phyloP scores from a whole-genome alignment of 2,329 filamentous ascomycete genomes.

The Nothomitra cinnamomea region DNA sequence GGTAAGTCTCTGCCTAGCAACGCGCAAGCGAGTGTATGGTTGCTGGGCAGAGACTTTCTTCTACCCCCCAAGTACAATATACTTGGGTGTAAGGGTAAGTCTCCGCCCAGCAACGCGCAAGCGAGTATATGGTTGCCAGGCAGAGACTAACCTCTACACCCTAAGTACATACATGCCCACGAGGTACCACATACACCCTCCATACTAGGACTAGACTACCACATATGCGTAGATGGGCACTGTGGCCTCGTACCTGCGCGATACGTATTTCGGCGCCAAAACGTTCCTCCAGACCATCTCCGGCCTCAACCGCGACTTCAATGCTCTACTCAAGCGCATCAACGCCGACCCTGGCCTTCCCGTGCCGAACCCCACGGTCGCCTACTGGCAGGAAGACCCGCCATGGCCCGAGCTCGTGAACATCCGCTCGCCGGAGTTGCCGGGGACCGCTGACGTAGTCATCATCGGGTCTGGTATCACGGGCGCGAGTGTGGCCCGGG shows the following conservation, averaged over 20 bases:
- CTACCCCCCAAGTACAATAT: no score
- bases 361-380: slow-evolving; percentile 23
- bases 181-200: no score
- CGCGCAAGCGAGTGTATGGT: no score
- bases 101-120: no score
- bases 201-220: no score
- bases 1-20: no score
- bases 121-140: no score
- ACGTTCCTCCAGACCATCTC: background rate
- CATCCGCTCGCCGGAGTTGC: slow-evolving; percentile 19
- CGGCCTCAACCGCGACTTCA: background rate
- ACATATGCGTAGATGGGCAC: background rate
- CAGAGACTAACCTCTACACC: no score
- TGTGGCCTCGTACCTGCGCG: background rate
- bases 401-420: slow-evolving; percentile 23
- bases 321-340: background rate
- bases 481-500: slow-evolving; percentile 23
- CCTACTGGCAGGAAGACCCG: slow-evolving; percentile 31
- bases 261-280: background rate
- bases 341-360: slow-evolving; percentile 17
- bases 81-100: no score
- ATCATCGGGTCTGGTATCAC: slow-evolving; percentile 40
- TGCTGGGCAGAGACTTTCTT: no score
- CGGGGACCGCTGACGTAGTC: slow-evolving; percentile 28
- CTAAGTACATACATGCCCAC: no score